Evolutionary conservation across 2,329 filamentous ascomycete genomes (phyloP), one percentile per base, ranked within the genome.

Genomic region (Pseudocercospora eumusae): DNA sequence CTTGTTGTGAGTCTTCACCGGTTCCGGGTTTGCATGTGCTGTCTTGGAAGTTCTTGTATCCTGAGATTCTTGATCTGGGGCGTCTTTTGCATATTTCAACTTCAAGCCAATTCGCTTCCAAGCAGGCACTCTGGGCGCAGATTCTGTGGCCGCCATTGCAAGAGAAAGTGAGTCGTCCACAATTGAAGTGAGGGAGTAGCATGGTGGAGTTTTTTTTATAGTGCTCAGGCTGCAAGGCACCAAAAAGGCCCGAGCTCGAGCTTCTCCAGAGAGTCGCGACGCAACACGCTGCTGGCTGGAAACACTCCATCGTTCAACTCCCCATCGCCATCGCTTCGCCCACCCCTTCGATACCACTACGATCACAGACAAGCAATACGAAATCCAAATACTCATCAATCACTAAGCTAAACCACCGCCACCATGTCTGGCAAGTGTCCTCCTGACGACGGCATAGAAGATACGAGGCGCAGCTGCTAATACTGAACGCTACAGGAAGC

Each of bases 51-150:
- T 47, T 31, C 13, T 33, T n/a, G 49, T 62, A 27, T 52, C 40
- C 42, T 62, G 47, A 28, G 55, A 42, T 36, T 52, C 33, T 23
- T 65, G 55, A 25, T 60, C 59, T 21, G 67, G 27, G 28, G 57
- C 65, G 53, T 77, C 72, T 71, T 80, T 78, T 50, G 80, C 78
- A 70, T 80, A 81, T 73, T 86, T 87, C 68, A 85, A 76, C 76
- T 86, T 86, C 64, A 86, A 76, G 36, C 84, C 84, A 59, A 86
- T 75, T 70, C 82, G 79, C 72, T 86, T 86, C 84, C 84, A 87
- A 63, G 85, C 84, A 31, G 85, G 84, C 53, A 83, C 74, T 49
- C 66, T 62, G 31, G 66, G 68, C 70, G 70, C 59, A 59, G 65
- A 27, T 0, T 60, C 53, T 33, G 52, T 54, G 13, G 52, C 23